phyloP scores from a whole-genome alignment of 1,284 basidiomycete genomes.

The Trametes sp. region DNA sequence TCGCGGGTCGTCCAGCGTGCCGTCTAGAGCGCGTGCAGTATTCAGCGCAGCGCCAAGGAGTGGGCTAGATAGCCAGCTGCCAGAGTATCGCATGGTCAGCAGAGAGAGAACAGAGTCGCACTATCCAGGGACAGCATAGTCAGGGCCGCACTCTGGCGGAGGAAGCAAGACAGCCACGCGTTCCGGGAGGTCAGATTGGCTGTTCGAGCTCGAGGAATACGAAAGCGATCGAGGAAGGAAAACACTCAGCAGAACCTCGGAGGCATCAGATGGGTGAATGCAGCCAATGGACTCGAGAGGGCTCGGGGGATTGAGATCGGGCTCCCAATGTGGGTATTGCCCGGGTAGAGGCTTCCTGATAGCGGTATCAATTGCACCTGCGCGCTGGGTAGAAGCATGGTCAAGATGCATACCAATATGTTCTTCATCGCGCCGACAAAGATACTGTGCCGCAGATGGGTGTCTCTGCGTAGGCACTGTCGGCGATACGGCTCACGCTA shows the following conservation, averaged over 20 bases:
- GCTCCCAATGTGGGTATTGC: background rate
- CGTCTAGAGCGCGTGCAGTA: slow-evolving; percentile 7
- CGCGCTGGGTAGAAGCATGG: background rate
- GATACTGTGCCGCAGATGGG: background rate
- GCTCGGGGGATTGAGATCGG: background rate
- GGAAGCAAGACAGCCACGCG: slow-evolving; percentile 24
- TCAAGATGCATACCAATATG: background rate
- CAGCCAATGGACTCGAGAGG: slow-evolving; percentile 2
- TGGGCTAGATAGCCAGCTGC: slow-evolving; percentile 19
- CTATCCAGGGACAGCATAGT: slow-evolving; percentile 1
- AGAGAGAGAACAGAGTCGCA: slow-evolving; percentile 10
- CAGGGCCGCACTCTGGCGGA: slow-evolving; percentile 5
- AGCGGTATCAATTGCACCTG: slow-evolving; percentile 18
- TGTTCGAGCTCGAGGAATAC: slow-evolving; percentile 2
- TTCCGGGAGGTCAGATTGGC: slow-evolving; percentile 8
- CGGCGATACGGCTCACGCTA: background rate
- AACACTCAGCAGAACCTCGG: background rate
- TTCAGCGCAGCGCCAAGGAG: slow-evolving; percentile 7
- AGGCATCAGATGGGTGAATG: background rate
- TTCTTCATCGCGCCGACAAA: background rate
- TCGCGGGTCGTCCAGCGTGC: slow-evolving; percentile 8
- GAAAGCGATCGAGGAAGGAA: background rate
- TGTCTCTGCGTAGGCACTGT: background rate
- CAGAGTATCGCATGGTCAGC: slow-evolving; percentile 13
- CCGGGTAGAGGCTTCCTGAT: slow-evolving; percentile 21